Evolutionary conservation across 768 basidiomycete species (phyloP).

Genomic region (Phanerodontia chrysosporium): DNA sequence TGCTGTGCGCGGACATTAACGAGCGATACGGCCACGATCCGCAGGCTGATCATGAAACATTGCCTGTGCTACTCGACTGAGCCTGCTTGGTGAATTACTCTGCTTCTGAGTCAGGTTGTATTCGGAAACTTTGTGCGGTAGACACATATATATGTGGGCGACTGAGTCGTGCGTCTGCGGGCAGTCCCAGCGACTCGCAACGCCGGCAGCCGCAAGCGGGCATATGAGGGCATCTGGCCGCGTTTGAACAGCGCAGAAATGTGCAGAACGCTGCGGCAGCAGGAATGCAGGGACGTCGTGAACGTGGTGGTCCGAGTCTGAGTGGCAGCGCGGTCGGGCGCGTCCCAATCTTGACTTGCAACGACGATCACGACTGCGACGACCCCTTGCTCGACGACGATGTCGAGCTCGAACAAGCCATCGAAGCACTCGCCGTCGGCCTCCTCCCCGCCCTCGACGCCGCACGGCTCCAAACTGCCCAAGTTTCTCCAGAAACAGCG

Average conservation of each 20-base stretch:
- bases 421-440: constrained; percentile 39
- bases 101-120: not conserved
- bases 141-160: not conserved
- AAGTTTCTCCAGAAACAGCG: constrained; percentile 68
- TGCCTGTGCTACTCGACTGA: not conserved
- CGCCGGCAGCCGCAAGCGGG: not conserved
- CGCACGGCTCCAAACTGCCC: constrained; percentile 51
- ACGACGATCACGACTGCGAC: constrained; percentile 21
- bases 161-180: not conserved
- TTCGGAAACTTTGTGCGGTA: not conserved
- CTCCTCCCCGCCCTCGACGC: constrained; percentile 36
- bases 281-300: not conserved
- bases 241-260: not conserved
- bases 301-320: constrained; percentile 2
- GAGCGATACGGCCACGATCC: constrained; percentile 1
- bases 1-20: not conserved
- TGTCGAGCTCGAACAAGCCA: constrained; percentile 39
- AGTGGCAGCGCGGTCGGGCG: constrained; percentile 3
- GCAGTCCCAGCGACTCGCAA: not conserved
- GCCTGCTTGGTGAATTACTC: not conserved
- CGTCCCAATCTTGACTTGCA: constrained; percentile 3
- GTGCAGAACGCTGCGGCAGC: not conserved
- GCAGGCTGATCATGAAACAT: not conserved
- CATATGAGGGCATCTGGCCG: not conserved
- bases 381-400: constrained; percentile 30